Evolutionary conservation across 169 alveolate genomes (phyloP).

Genomic region (Perkinsus chesapeaki): DNA sequence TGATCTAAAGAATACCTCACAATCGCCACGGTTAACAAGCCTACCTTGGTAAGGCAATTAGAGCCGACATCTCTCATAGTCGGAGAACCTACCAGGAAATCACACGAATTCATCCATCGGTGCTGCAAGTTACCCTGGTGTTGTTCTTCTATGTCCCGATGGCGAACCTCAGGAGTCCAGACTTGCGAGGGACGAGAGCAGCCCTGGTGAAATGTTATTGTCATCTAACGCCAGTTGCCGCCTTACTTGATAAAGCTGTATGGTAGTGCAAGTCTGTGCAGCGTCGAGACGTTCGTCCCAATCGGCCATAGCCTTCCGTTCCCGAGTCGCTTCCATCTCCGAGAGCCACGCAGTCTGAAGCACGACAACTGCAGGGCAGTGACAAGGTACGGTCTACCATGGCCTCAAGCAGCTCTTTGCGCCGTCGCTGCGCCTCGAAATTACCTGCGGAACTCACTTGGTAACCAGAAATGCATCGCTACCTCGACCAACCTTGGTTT

Average conservation of each 20-base stretch:
- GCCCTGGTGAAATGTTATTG: background rate
- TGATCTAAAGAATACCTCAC: background rate
- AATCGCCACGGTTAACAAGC: too few species aligned
- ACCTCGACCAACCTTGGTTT: background rate
- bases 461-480: background rate
- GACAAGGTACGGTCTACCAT: background rate
- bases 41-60: too few species aligned
- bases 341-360: background rate
- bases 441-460: background rate
- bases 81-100: too few species aligned
- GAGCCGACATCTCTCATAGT: too few species aligned
- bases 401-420: background rate
- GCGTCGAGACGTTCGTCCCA: background rate
- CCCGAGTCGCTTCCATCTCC: background rate
- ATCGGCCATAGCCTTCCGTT: background rate
- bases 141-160: too few species aligned
- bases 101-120: too few species aligned
- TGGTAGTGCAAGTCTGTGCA: background rate
- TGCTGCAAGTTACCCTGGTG: too few species aligned
- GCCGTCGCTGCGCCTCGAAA: background rate
- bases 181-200: too few species aligned
- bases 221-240: background rate
- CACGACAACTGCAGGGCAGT: background rate
- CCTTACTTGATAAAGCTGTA: background rate
- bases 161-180: background rate